Evolutionary conservation across 1,139 yeast genomes (phyloP), one percentile per base, ranked within the genome.

Genomic region (Yamadazyma triangularis): DNA sequence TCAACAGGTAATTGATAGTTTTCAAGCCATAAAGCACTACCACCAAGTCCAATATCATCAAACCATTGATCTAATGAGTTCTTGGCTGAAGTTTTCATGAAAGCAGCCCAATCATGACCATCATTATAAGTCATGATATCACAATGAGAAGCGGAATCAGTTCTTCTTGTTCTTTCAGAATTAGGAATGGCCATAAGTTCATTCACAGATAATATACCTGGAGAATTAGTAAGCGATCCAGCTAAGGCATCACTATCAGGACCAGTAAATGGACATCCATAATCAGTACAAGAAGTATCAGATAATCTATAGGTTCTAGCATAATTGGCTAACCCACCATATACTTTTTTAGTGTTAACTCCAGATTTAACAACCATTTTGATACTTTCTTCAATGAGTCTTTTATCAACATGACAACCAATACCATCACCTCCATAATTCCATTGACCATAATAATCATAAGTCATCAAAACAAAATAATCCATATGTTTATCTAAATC

Each of bases 311-410:
- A 40, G 8, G 39, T 23, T 31, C 45, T 33, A 1, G 47, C 52
- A 31, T 48, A 48, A 29, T 38, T 48, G 10, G 51, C 53, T 16
- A 48, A 30, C 8, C 53, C 53, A 7, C 50, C 51, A 16, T 32
- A 30, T 11, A 45, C 24, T 30, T 46, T 47, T 23, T 44, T 34
- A 28, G 39, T 41, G 24, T 42, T 36, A 12, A 47, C 38, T 3
- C 50, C 51, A 10, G 51, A 44, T 27, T 48, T 48, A 13, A 32
- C 44, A 6, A 48, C 23, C 40, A 47, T 33, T 26, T 40, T 31
- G 12, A 48, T 24, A 0, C 45, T 13, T 5, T 28, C 35, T 3
- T 19, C 27, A 4, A 41, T 38, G 8, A 22, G 29, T 8, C 30
- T 22, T 25, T 32, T 21, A 20, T 47, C 35, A 15, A 40, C 39